These are phyloP conservation scores for Corymbia maculata DNA, from an alignment of 345 rosid species.

Conservation along the genomic window DNA sequence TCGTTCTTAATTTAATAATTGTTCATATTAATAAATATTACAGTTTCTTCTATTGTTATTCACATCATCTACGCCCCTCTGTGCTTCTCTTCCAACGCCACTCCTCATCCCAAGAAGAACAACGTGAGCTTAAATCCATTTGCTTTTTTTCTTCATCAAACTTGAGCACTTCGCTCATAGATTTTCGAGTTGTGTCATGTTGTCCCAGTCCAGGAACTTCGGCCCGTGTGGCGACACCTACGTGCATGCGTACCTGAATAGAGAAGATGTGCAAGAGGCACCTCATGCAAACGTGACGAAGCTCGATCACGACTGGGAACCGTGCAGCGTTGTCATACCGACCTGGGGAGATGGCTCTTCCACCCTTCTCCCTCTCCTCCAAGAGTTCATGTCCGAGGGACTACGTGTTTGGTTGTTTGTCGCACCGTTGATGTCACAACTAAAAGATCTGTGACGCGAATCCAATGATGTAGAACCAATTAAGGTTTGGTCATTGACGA, in stretches of 20 bases:
- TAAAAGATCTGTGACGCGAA: no score
- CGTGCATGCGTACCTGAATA: conserved; percentile 56
- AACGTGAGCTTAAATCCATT: background rate
- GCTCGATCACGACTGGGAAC: conserved; percentile 56
- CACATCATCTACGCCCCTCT: conserved; percentile 72
- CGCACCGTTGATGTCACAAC: no score
- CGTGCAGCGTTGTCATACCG: conserved; percentile 38
- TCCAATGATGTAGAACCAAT: no score
- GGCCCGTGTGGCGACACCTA: conserved; percentile 62
- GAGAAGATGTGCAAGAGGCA: conserved; percentile 24
- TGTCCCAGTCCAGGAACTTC: conserved; percentile 23
- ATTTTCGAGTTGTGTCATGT: background rate
- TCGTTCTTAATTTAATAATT: no score
- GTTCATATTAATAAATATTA: no score
- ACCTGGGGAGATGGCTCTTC: conserved; percentile 61
- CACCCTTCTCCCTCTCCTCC: conserved; percentile 48
- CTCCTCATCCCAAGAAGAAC: conserved; percentile 35
- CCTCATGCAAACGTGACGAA: conserved; percentile 43
- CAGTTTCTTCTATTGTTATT: background rate
- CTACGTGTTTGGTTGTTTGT: conserved; percentile 54
- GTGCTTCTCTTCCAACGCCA: conserved; percentile 41
- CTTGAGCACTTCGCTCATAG: background rate
- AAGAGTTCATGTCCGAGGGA: conserved; percentile 39
- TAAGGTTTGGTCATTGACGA: no score
- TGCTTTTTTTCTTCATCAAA: background rate